These are phyloP conservation scores for Heliosperma pusillum DNA, from an alignment of 148 eudicot genomes.

Conservation along the genomic window DNA sequence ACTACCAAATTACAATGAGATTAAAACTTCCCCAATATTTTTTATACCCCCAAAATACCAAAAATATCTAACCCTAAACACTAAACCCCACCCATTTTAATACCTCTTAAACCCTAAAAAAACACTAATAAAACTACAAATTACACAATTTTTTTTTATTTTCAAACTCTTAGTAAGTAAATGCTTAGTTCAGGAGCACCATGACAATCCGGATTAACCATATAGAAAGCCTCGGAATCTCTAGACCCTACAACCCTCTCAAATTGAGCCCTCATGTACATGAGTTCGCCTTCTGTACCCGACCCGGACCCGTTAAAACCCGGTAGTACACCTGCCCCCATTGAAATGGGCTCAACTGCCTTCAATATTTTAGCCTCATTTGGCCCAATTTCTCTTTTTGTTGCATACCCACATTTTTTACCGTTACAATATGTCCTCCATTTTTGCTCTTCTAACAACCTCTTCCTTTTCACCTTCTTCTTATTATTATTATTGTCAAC, in stretches of 20 bases:
- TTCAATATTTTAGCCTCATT: slow-evolving; percentile 58
- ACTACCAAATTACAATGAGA: slow-evolving; percentile 18
- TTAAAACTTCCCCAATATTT: slow-evolving; percentile 22
- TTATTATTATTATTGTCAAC: neutral
- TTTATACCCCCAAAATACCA: slow-evolving; percentile 27
- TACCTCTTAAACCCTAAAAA: slow-evolving; percentile 6
- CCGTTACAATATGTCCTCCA: slow-evolving; percentile 80
- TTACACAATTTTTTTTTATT: neutral
- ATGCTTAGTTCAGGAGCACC: slow-evolving; percentile 84
- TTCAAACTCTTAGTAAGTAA: slow-evolving; percentile 63
- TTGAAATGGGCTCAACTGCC: slow-evolving; percentile 63
- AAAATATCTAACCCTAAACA: slow-evolving; percentile 7
- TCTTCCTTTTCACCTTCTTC: slow-evolving; percentile 17
- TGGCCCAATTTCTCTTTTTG: slow-evolving; percentile 45
- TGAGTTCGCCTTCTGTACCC: slow-evolving; percentile 47
- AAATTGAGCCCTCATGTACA: slow-evolving; percentile 85
- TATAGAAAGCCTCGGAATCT: slow-evolving; percentile 76
- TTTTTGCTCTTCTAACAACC: slow-evolving; percentile 46
- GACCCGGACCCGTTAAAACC: slow-evolving; percentile 42
- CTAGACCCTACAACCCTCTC: slow-evolving; percentile 78
- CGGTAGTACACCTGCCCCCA: slow-evolving; percentile 82
- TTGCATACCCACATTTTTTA: slow-evolving; percentile 63
- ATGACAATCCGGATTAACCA: slow-evolving; percentile 77
- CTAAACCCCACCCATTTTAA: slow-evolving; percentile 3
- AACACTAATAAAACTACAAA: slow-evolving; percentile 9